Evolutionary conservation across 1,284 basidiomycete genomes (phyloP).

Genomic region (Porogramme epimiltina): DNA sequence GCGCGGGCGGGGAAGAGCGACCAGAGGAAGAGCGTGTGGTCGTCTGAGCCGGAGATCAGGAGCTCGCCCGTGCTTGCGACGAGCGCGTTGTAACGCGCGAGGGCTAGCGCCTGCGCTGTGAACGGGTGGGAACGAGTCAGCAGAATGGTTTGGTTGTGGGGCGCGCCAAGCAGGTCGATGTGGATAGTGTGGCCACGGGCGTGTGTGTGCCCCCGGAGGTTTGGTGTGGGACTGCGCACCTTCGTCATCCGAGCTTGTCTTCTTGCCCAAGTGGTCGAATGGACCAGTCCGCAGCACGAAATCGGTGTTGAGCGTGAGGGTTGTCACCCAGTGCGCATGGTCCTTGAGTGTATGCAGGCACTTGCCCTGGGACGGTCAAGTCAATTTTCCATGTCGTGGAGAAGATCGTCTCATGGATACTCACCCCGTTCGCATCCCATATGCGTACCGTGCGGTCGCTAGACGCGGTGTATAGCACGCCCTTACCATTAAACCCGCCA

Average conservation of each 20-base stretch:
- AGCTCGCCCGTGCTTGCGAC: constrained; percentile 76
- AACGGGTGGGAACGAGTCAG: constrained; percentile 2
- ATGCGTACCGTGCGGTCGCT: constrained; percentile 93
- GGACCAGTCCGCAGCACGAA: constrained; percentile 95
- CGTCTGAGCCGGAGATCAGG: constrained; percentile 92
- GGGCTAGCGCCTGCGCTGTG: constrained; percentile 73
- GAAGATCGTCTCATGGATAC: constrained; percentile 24
- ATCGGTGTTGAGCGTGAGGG: constrained; percentile 93
- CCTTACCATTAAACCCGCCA: constrained; percentile 62
- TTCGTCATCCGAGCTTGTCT: constrained; percentile 77
- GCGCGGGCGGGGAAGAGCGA: constrained; percentile 61
- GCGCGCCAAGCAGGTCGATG: background rate
- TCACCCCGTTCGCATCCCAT: constrained; percentile 85
- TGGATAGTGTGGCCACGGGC: background rate
- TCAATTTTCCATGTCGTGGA: background rate
- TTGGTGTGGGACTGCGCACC: constrained; percentile 45
- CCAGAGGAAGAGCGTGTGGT: constrained; percentile 95
- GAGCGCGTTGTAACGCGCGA: constrained; percentile 74
- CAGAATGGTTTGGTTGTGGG: background rate
- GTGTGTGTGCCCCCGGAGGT: background rate
- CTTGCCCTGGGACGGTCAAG: constrained; percentile 51
- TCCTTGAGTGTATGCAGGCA: constrained; percentile 82
- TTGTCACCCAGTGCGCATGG: constrained; percentile 99
- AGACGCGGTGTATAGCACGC: constrained; percentile 91
- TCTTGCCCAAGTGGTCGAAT: constrained; percentile 86